Base-by-base conservation (phyloP, 371 early-diverging fungal species). In the Rhizopus arrhizus region DNA sequence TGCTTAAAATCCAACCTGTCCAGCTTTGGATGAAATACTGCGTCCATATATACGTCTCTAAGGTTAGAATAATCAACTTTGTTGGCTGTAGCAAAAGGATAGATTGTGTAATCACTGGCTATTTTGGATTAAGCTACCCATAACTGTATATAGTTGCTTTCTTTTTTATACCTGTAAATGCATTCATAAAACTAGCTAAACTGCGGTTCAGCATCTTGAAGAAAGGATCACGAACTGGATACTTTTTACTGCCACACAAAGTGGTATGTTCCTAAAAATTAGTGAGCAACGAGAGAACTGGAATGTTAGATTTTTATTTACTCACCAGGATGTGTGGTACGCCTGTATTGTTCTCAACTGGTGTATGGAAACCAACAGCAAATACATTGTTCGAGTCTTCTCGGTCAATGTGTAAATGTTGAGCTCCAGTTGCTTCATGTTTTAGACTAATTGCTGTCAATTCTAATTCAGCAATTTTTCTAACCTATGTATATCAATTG, bases 171-270 rank as follows among this genome's bases (percentile, higher is more conserved):
- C 89, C 91, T 4, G 98, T 97, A 79, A 92, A 88, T 0, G 98
- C 98, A 61, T 97, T 97, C 98, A 97, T 97, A 68, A 90, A 97
- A 3, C 95, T 97, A 15, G 97, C 87, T 80, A 97, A 85, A 58
- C 91, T 91, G n/a, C 98, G 87, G 65, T 95, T 95, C 49, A 95
- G 74, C 98, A 97, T 97, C 70, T 96, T 96, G 80, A 97, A 97
- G 64, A 97, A 97, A 13, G 98, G 98, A 70, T 97, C 98, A 22
- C 96, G 80, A 7, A 97, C 94, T 31, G 97, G 98, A 64, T 88
- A 97, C 55, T 80, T 80, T 52, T 85, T 61, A 58, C 91, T 90
- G 3, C 98, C 97, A 62, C 98, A 97, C 50, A 97, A 82, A 3
- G 94, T 90, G 4, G 94, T 93, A 73, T 97, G 98, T 80, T 97